Percentiles rank a stretch among this genome's conserved stretches.
phyloP scores from a whole-genome alignment of 78 protist species.

The Trichosphaerium sp. region DNA sequence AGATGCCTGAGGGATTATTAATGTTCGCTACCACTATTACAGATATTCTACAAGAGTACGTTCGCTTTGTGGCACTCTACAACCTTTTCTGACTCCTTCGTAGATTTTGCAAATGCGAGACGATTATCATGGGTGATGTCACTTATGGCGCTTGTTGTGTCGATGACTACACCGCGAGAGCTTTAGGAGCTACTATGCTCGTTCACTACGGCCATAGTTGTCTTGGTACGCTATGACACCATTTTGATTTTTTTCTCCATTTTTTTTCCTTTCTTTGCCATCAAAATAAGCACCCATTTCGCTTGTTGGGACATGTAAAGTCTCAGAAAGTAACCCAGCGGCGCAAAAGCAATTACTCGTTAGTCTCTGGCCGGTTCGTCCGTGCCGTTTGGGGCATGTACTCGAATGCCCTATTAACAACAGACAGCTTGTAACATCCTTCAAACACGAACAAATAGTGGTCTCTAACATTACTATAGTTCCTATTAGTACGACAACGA shows the following conservation, averaged over 20 bases:
- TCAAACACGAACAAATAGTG: too few species aligned
- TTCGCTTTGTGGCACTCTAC: not conserved
- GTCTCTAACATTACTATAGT: slow-evolving; percentile 11
- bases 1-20: slow-evolving; percentile 95
- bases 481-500: slow-evolving; percentile 46
- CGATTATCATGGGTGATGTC: slow-evolving; percentile 93
- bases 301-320: too few species aligned
- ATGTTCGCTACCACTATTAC: slow-evolving; percentile 81
- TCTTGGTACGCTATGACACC: slow-evolving; percentile 2
- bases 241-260: not conserved
- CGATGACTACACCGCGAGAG: slow-evolving; percentile 86
- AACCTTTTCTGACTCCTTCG: not conserved
- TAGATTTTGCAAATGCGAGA: slow-evolving; percentile 48
- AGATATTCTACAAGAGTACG: slow-evolving; percentile 68
- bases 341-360: too few species aligned
- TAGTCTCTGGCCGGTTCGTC: too few species aligned
- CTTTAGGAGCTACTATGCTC: slow-evolving; percentile 86
- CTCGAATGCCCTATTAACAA: too few species aligned
- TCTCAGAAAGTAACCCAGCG: too few species aligned
- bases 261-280: not conserved
- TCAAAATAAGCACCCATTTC: too few species aligned
- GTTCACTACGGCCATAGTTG: slow-evolving; percentile 98
- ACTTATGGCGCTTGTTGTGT: slow-evolving; percentile 98
- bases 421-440: too few species aligned
- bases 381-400: too few species aligned